Evolutionary conservation across 352 stramenopile species (phyloP), one percentile per base, ranked within the genome.

Genomic region (Phytophthora multivora): DNA sequence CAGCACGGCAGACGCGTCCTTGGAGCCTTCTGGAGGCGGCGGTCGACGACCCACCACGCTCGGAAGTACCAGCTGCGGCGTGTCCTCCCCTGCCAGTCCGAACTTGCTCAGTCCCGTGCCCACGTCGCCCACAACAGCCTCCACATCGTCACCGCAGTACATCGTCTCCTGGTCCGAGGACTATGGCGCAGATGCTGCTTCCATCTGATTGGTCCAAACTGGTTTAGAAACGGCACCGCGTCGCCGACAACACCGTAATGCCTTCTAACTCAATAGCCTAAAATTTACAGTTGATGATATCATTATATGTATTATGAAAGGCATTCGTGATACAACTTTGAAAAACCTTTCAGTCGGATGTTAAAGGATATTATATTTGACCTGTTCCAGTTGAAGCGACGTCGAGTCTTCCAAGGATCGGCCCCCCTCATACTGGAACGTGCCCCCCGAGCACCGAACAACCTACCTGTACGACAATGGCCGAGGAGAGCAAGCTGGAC

Each of bases 111-210:
- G 80, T 50, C 89, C 82, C 42, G 87, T 91, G 58, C 93, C 95
- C 13, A 98, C 86, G 54, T 98, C 95, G 43, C 96, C 96, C 58
- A 98, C 93, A 54, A 98, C 93, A 2, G 96, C 95, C 59, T 97
- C 95, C 45, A 97, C 97, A 82, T 98, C 96, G 64, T 98, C 96
- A 41, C 95, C 96, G 71, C 95, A 98, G 77, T 98, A 98, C 95
- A 98, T 33, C 8, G 28, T 33, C 28, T 33, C 28, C 28, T 33
- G 28, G 28, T 15, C 28, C 8, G 28, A 31, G 26, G 26, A 13
- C 28, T 13, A 33, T 33, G 9, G 28, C 9, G 28, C 13, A 31
- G 10, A 33, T 33, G 28, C 25, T 42, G 21, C 42, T 40, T 11
- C 15, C 23, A 26, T 38, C 23, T 57, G 40, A 61, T 61, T 61